Conservation (phyloP, 2,329 filamentous ascomycete species). For the Meredithiella fracta region DNA sequence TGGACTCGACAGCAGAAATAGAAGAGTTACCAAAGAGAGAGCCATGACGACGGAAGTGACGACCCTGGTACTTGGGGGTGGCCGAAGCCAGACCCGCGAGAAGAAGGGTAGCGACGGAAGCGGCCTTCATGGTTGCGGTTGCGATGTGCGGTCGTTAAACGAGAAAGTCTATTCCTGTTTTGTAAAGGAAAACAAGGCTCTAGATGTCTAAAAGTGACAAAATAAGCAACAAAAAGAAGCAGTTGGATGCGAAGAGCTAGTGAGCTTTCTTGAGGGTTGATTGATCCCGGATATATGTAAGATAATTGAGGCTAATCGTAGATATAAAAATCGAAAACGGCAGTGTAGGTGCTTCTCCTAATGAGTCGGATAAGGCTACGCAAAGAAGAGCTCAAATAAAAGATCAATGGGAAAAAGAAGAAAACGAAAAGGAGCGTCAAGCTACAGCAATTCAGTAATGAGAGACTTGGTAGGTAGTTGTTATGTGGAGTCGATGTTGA, state of each 20-base stretch:
- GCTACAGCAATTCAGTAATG: conserved; percentile 14
- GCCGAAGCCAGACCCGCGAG: conserved; percentile 11
- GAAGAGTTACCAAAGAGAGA: neutral
- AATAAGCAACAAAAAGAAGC: neutral
- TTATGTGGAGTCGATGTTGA: conserved; percentile 15
- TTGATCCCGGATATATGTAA: neutral
- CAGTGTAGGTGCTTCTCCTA: neutral
- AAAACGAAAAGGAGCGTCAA: conserved; percentile 13
- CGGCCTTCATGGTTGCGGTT: conserved; percentile 11
- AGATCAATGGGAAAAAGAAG: conserved; percentile 4
- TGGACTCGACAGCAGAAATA: neutral
- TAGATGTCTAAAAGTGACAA: neutral
- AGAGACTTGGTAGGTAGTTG: conserved; percentile 16
- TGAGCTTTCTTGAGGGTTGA: neutral
- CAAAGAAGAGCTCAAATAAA: conserved; percentile 8
- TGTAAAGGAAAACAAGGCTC: neutral
- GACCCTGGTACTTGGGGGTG: conserved; percentile 11
- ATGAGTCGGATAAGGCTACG: conserved; percentile 1
- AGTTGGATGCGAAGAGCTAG: conserved; percentile 2
- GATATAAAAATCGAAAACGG: conserved; percentile 5
- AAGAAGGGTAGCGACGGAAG: conserved; percentile 12
- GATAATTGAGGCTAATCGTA: neutral
- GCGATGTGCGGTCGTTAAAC: neutral
- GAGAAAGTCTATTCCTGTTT: conserved; percentile 3
- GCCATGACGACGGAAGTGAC: conserved; percentile 8